phyloP scores from a whole-genome alignment of 257 asterid genomes.

The Hygrophila difformis region DNA sequence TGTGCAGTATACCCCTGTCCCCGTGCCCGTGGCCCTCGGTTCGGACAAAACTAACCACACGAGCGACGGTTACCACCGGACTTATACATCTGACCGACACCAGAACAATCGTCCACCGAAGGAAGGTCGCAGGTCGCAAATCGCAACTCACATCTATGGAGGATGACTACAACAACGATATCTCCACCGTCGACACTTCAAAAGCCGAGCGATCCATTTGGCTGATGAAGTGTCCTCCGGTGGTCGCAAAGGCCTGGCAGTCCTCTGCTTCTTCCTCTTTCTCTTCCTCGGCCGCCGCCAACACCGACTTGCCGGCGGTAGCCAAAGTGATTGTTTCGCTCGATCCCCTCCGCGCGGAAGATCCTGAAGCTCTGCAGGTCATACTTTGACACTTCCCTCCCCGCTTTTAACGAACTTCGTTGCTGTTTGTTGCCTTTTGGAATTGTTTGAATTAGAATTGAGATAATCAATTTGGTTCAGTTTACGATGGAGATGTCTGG shows the following conservation, averaged over 20 bases:
- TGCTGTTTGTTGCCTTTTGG: background rate
- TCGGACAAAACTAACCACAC: no score
- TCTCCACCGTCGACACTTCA: slow-evolving; percentile 34
- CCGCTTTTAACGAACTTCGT: no score
- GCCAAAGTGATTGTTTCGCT: slow-evolving; percentile 80
- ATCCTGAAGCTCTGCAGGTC: slow-evolving; percentile 49
- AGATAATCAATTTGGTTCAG: slow-evolving; percentile 21
- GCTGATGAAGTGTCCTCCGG: slow-evolving; percentile 90
- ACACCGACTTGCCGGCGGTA: slow-evolving; percentile 39
- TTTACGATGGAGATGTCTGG: slow-evolving; percentile 91
- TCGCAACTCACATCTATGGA: no score
- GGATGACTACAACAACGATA: slow-evolving; percentile 37
- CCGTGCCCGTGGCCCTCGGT: no score
- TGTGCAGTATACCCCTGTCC: no score
- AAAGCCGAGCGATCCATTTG: slow-evolving; percentile 75
- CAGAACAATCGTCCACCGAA: background rate
- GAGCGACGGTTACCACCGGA: no score
- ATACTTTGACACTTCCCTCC: background rate
- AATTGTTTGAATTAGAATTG: background rate
- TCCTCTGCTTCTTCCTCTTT: slow-evolving; percentile 10
- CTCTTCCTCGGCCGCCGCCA: slow-evolving; percentile 20
- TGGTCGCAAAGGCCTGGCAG: slow-evolving; percentile 78
- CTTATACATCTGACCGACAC: background rate
- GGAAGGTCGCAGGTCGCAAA: no score
- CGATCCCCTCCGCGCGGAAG: slow-evolving; percentile 63